Evolutionary conservation across 2,329 filamentous ascomycete species (phyloP).

Genomic region (Penicillium glabrum): DNA sequence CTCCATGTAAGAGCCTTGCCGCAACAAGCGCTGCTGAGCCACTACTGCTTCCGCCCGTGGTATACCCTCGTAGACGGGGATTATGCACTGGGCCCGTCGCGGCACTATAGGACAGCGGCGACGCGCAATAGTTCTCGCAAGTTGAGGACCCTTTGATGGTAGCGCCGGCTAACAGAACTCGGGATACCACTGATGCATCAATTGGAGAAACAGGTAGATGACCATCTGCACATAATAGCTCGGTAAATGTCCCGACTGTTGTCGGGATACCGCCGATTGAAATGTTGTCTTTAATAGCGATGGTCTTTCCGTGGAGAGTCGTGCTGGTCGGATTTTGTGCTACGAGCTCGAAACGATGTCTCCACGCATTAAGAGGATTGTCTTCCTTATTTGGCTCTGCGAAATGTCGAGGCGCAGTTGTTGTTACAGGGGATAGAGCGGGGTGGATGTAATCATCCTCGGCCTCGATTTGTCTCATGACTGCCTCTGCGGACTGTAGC

Average conservation of each 20-base stretch:
- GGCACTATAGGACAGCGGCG: slow-evolving; percentile 38
- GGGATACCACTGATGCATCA: slow-evolving; percentile 37
- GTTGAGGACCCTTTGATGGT: slow-evolving; percentile 37
- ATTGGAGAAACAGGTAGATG: slow-evolving; percentile 31
- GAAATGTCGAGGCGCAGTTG: slow-evolving; percentile 21
- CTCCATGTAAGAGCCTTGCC: slow-evolving; percentile 28
- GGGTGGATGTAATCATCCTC: slow-evolving; percentile 39
- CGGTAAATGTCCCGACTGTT: slow-evolving; percentile 36
- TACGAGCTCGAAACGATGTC: slow-evolving; percentile 35
- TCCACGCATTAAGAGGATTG: slow-evolving; percentile 48
- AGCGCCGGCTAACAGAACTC: slow-evolving; percentile 36
- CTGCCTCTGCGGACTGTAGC: slow-evolving; percentile 27
- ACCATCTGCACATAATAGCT: slow-evolving; percentile 27
- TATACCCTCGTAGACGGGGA: slow-evolving; percentile 32
- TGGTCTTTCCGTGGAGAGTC: slow-evolving; percentile 28
- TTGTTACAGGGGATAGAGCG: slow-evolving; percentile 28
- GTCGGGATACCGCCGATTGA: slow-evolving; percentile 36
- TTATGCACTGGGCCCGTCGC: slow-evolving; percentile 40
- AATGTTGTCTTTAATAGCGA: slow-evolving; percentile 41
- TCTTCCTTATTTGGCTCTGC: slow-evolving; percentile 13
- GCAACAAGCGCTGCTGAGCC: slow-evolving; percentile 29
- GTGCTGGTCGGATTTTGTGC: slow-evolving; percentile 22
- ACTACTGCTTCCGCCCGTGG: slow-evolving; percentile 40
- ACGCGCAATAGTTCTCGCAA: slow-evolving; percentile 41
- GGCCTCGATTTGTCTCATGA: slow-evolving; percentile 26